Base-by-base conservation (phyloP, 2,329 filamentous ascomycete species). In the Ceratocystiopsis sp. region DNA sequence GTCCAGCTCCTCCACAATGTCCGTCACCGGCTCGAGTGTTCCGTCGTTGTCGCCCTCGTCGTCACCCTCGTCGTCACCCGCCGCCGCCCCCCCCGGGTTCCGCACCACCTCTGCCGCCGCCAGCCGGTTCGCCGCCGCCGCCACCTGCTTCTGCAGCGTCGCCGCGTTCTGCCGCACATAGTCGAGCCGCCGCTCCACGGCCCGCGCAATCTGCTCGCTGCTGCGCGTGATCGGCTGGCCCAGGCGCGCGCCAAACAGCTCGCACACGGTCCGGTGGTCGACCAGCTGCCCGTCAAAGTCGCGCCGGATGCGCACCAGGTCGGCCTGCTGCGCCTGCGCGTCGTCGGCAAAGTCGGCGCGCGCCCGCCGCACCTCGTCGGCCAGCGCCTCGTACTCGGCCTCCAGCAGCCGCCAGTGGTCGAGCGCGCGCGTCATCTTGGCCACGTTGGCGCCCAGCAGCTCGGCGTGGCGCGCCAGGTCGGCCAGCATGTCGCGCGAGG, bases 371-470 rank as follows among this genome's bases (percentile, higher is more conserved):
- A 96, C 72, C 54, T 93, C 84, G 57, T 93, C 84, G 57, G 83
- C 86, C 48, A 96, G 69, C 19, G 79, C 75, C 56, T 94, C 84
- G 59, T 96, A 96, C 58, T 96, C 89, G 40, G 82, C 76, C 57
- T 93, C 87, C 74, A 84, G 93, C 43, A 78, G 79, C 50, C 84
- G 81, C 89, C 89, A 98, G 63, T 93, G 80, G 48, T 78, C 76
- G 42, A 96, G 69, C 8, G 82, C 78, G 54, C 80, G 75, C 44
- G 75, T 75, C 17, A 96, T 71, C 57, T 84, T 76, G 41, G 69
- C 63, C 39, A 93, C 71, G 50, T 80, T 85, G 35, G 76, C 71
- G 59, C 94, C 84, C 9, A 96, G 76, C 47, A 78, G 70, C 50
- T 72, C 65, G 15, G 84, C 74, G 55, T 89, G 83, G 48, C 72